Evolutionary conservation across 164 flowering plant species (phyloP).

Genomic region (Nymphaea colorata): DNA sequence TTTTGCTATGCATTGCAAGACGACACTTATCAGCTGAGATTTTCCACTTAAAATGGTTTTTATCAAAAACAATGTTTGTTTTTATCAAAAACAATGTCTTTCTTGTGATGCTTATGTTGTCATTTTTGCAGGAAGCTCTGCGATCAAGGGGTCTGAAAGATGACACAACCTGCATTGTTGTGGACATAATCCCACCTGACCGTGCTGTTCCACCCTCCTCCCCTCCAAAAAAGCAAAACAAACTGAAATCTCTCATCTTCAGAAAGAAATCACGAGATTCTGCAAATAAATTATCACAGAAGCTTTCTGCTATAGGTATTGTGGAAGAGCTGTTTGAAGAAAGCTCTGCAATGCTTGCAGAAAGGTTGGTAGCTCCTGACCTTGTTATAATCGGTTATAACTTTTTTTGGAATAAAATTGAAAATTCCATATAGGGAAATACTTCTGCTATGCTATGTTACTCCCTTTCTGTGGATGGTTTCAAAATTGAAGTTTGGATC

Average conservation of each 20-base stretch:
- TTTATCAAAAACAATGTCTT: too few relatives aligned
- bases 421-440: too few relatives aligned
- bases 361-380: conserved; percentile 28
- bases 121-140: conserved; percentile 45
- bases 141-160: conserved; percentile 66
- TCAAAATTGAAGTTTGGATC: too few relatives aligned
- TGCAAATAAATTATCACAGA: conserved; percentile 26
- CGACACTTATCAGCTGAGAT: too few relatives aligned
- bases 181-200: conserved; percentile 49
- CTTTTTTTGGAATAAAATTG: not conserved
- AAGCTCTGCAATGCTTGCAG: conserved; percentile 79
- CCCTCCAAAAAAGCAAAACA: conserved; percentile 34
- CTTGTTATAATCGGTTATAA: not conserved
- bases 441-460: too few relatives aligned
- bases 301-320: conserved; percentile 58
- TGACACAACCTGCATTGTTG: conserved; percentile 69
- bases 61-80: too few relatives aligned
- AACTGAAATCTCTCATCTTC: conserved; percentile 34
- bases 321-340: conserved; percentile 82
- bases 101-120: too few relatives aligned
- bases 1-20: too few relatives aligned
- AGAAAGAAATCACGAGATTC: conserved; percentile 30
- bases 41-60: too few relatives aligned
- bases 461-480: too few relatives aligned
- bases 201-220: conserved; percentile 31